Base-by-base conservation (phyloP, 129 eudicot species). In the Pseudognaphalium luteoalbum region DNA sequence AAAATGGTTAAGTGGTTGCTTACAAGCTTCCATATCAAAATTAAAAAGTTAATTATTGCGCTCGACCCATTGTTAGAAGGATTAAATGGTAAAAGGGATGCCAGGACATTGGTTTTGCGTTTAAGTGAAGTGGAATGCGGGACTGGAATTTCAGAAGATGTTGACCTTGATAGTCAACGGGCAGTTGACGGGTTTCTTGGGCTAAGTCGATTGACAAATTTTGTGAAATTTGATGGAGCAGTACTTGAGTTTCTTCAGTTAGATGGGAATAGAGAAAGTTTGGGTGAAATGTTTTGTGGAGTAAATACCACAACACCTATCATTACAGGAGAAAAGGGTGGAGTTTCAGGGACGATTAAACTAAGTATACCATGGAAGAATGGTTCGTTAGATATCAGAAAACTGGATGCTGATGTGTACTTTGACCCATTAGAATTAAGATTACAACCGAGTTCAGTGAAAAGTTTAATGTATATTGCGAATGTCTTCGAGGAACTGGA, bases 321-420 rank as follows among this genome's bases (percentile, higher is more conserved):
- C 17, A 65, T 95, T 30, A 77, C 88, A 30, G 97, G 99, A 47
- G 86, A 76, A 82, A 88, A 67, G 4, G 92, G 89, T 60, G 99
- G 99, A 16, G 88, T 95, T 84, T 91, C 94, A 50, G 99, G 99
- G 66, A 88, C 83, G 50, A 71, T 95, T 12, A 87, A 81, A 63
- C 85, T 95, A 64, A 87, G 89, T 82, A 87, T 95, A 75, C 97
- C 99, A 19, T 95, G 97, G 97, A 87, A 87, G 78, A 91, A 91
- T 82, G 99, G 99, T 44, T 89, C 94, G 35, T 85, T 95, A 83
- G 96, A 95, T 83, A 86, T 89, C 71, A 87, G 84, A 66, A 88
- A 85, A 82, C 88, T 95, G 84, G 99, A 95, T 78, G 97, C 91
- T 15, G 91, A 91, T 81, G 88, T 88, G 76, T 66, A 77, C 22